phyloP scores from a whole-genome alignment of 2,329 filamentous ascomycete genomes.

The Hymenoscyphus repandus region DNA sequence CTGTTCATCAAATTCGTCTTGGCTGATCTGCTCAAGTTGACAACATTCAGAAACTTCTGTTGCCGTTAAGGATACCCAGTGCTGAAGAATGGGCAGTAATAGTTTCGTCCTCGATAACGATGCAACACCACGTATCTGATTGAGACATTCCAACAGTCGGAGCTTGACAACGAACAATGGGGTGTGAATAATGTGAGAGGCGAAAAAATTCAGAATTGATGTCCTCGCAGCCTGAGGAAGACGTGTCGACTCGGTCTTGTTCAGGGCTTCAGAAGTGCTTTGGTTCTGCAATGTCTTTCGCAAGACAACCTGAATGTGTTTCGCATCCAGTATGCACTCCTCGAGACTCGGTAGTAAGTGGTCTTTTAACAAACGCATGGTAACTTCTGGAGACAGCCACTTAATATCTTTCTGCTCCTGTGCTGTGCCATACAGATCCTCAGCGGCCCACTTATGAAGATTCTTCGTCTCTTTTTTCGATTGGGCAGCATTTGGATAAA shows the following conservation, averaged over 20 bases:
- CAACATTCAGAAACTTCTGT: constrained; percentile 47
- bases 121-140: constrained; percentile 67
- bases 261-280: constrained; percentile 35
- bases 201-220: constrained; percentile 65
- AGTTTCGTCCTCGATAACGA: constrained; percentile 63
- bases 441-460: constrained; percentile 51
- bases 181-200: constrained; percentile 64
- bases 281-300: constrained; percentile 53
- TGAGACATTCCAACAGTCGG: constrained; percentile 65
- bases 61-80: constrained; percentile 57
- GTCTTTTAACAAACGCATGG: constrained; percentile 55
- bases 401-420: constrained; percentile 42
- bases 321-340: constrained; percentile 77
- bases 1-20: constrained; percentile 44
- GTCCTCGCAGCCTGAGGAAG: constrained; percentile 57
- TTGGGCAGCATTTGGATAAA: constrained; percentile 39
- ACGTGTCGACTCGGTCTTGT: constrained; percentile 38
- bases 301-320: constrained; percentile 62
- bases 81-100: constrained; percentile 67
- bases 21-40: constrained; percentile 41
- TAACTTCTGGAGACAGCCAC: constrained; percentile 54
- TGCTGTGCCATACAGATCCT: constrained; percentile 57
- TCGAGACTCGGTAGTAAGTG: constrained; percentile 73
- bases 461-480: constrained; percentile 37
- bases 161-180: constrained; percentile 66